A percentile compares a stretch with the other conserved stretches of the same genome.
These are phyloP conservation scores for Ustilago hordei DNA, from an alignment of 1,284 basidiomycete species.

Conservation along the genomic window DNA sequence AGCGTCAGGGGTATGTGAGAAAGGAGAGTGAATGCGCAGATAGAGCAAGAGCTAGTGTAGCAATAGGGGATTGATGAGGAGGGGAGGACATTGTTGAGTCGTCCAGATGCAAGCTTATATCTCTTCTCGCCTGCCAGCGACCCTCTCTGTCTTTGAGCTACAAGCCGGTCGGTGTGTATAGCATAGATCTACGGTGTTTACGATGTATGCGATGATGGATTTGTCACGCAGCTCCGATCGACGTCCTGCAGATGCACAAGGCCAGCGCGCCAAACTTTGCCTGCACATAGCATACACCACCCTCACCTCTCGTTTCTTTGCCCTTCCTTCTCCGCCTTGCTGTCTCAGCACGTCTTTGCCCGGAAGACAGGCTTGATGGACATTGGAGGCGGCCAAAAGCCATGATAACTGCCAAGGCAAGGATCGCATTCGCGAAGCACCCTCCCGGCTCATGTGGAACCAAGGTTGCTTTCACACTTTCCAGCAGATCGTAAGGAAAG, in stretches of 20 bases:
- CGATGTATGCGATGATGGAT: conserved; percentile 18
- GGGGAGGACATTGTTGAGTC: neutral
- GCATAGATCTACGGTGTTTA: conserved; percentile 20
- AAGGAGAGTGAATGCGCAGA: neutral
- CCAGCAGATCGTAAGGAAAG: too few relatives aligned
- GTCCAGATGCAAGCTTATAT: conserved; percentile 13
- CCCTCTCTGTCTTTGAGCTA: neutral
- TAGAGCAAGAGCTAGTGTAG: conserved; percentile 10
- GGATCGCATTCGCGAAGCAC: neutral
- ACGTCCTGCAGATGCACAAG: conserved; percentile 17
- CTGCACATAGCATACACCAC: conserved; percentile 46
- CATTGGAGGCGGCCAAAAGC: conserved; percentile 3
- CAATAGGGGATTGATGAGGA: conserved; percentile 2
- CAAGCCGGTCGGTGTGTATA: neutral
- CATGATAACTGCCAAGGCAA: conserved; percentile 22
- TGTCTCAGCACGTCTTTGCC: neutral
- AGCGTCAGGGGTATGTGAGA: neutral
- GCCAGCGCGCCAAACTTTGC: conserved; percentile 24
- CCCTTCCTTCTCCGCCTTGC: neutral
- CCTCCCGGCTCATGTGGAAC: conserved; percentile 6
- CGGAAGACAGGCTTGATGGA: neutral
- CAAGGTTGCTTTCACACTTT: conserved; percentile 14
- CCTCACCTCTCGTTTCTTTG: neutral
- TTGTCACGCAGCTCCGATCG: conserved; percentile 30
- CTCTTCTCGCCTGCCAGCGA: neutral